A percentile compares a stretch with the other conserved stretches of the same genome.
Conservation (phyloP, 2,329 filamentous ascomycete species). For the Penicillium expansum region DNA sequence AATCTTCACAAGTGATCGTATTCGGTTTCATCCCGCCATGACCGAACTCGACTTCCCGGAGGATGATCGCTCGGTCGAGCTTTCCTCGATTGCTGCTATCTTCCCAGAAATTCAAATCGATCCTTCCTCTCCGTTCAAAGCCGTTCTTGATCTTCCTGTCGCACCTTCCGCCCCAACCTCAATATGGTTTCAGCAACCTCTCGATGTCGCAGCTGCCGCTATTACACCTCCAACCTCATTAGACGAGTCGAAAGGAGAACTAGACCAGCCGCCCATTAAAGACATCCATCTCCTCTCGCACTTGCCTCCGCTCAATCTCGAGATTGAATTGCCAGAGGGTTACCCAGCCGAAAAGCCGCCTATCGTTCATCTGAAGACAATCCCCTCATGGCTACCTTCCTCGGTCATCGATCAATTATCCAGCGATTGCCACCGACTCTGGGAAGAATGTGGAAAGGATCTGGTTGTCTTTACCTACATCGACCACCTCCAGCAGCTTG, state of each 20-base stretch:
- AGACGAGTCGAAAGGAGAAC: constrained; percentile 30
- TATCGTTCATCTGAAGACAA: constrained; percentile 47
- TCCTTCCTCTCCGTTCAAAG: constrained; percentile 46
- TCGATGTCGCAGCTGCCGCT: constrained; percentile 35
- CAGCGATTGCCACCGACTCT: constrained; percentile 50
- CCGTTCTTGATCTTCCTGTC: constrained; percentile 56
- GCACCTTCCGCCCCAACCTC: constrained; percentile 54
- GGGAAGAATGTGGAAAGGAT: constrained; percentile 59
- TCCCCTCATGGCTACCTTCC: constrained; percentile 54
- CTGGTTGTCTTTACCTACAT: constrained; percentile 60
- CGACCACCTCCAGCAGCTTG: constrained; percentile 58
- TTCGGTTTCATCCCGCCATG: constrained; percentile 26
- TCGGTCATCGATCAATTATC: constrained; percentile 46
- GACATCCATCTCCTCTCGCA: constrained; percentile 52
- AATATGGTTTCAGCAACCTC: constrained; percentile 41
- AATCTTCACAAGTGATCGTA: constrained; percentile 2
- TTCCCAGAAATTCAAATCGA: constrained; percentile 59
- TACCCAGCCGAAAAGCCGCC: constrained; percentile 58
- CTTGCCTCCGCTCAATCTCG: constrained; percentile 55
- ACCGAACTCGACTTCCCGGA: constrained; percentile 39
- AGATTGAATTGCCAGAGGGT: constrained; percentile 52
- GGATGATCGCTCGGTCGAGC: constrained; percentile 60
- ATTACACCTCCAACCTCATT: constrained; percentile 45
- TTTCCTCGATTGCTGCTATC: constrained; percentile 59
- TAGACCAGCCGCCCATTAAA: constrained; percentile 21